Evolutionary conservation across 2,329 filamentous ascomycete genomes (phyloP), one percentile per base, ranked within the genome.

Genomic region (Ophiostoma sp.): DNA sequence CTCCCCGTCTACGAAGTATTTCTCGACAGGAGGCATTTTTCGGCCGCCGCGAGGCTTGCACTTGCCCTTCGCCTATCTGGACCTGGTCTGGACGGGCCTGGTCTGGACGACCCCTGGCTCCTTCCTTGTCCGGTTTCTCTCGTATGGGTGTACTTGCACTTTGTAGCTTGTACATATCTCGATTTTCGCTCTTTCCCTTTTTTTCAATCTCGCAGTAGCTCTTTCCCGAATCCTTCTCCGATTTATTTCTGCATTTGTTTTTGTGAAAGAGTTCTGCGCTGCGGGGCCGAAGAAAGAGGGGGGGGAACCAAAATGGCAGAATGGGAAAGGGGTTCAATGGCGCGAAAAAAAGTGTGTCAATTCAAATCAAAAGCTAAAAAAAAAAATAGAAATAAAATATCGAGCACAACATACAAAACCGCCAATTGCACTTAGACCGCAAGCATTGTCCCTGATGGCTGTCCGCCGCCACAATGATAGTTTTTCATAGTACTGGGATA

Each of bases 241-340:
- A 68, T 28, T 48, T 48, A 28, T 25, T 63, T 48, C 36, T 45
- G 59, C 39, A 52, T 71, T 66, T 64, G 25, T 52, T 72, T 74
- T 63, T 36, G 39, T 50, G 31, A n/a, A 72, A 33, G 52, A 71
- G 72, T 28, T 71, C 59, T 12, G 19, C 36, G 17, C 59, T 69
- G 64, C 66, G 72, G 55, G 57, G 36, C 72, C 66, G 66, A 66
- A 42, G 52, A 69, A 50, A 48, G 45, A 45, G 39, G 57, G 72
- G 39, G 61, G 59, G 57, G 17, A 64, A 36, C 12, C 19, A 33
- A 33, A 17, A 69, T 36, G 33, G 19, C 33, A 15, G 59, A 64
- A 42, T 9, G n/a, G 59, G 59, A 42, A 64, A 42, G 59, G 57
- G 57, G n/a, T 25, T 17, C 36, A 22, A 64, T n/a, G 33, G 33